These are phyloP conservation scores for Termitomyces sp. DNA, from an alignment of 768 basidiomycete species.

Conservation along the genomic window DNA sequence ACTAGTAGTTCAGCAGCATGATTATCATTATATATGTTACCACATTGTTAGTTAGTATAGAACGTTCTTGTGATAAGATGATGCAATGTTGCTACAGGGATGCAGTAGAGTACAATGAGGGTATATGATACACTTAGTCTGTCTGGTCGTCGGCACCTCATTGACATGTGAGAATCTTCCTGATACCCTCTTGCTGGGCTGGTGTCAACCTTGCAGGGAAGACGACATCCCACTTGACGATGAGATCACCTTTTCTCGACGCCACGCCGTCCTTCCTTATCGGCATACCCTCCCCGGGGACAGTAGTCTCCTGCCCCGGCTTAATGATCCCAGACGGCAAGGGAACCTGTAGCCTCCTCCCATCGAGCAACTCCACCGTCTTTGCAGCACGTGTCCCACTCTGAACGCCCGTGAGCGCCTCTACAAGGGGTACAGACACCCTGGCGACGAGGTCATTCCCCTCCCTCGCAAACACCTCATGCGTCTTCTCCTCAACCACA, in stretches of 20 bases:
- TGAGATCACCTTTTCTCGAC: constrained; percentile 78
- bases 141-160: constrained; percentile 3
- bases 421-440: constrained; percentile 70
- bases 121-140: constrained; percentile 2
- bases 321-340: constrained; percentile 69
- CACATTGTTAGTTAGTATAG: no score
- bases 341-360: constrained; percentile 66
- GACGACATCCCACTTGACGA: constrained; percentile 77
- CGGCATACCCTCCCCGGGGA: constrained; percentile 87
- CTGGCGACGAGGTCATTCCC: constrained; percentile 74
- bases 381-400: constrained; percentile 35
- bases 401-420: constrained; percentile 66
- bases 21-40: not conserved
- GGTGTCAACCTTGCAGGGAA: constrained; percentile 79
- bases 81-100: not conserved
- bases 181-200: constrained; percentile 76
- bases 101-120: not conserved
- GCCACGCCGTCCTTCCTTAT: constrained; percentile 73
- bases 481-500: constrained; percentile 93
- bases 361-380: constrained; percentile 73
- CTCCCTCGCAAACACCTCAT: constrained; percentile 69
- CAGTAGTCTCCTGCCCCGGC: constrained; percentile 67
- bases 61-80: not conserved
- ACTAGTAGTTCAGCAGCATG: not conserved
- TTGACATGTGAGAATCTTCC: constrained; percentile 61